These are phyloP conservation scores for Periconia digitata DNA, from an alignment of 2,329 filamentous ascomycete genomes.

Conservation along the genomic window DNA sequence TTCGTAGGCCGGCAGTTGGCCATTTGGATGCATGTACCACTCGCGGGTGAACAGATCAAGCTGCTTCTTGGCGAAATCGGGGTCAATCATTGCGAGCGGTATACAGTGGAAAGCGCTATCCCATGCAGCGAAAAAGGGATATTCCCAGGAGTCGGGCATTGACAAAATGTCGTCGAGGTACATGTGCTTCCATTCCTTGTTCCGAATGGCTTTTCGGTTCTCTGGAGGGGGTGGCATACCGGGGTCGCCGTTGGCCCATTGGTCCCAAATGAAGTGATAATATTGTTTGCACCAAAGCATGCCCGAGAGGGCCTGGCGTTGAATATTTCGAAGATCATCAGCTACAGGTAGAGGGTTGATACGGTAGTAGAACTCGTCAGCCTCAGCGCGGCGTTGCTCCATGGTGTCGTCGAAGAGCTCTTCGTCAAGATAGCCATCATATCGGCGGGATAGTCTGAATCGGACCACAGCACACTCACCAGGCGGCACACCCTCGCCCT, in stretches of 20 bases:
- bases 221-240: conserved; percentile 82
- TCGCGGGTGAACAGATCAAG: conserved; percentile 93
- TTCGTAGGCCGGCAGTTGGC: conserved; percentile 88
- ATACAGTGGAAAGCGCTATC: conserved; percentile 97
- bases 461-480: conserved; percentile 95
- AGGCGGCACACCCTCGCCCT: conserved; percentile 81
- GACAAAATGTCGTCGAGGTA: conserved; percentile 93
- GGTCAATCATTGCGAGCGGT: conserved; percentile 93
- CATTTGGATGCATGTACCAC: conserved; percentile 99
- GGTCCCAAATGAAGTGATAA: conserved; percentile 96
- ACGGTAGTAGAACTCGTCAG: conserved; percentile 93
- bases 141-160: conserved; percentile 99
- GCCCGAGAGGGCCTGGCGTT: conserved; percentile 88
- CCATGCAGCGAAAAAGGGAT: conserved; percentile 97
- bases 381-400: conserved; percentile 82
- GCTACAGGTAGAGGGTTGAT: conserved; percentile 92
- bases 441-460: conserved; percentile 79
- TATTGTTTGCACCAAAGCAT: conserved; percentile 99
- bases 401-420: conserved; percentile 90
- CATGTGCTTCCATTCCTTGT: conserved; percentile 91
- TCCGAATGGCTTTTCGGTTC: conserved; percentile 77
- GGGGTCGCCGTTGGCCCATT: conserved; percentile 95
- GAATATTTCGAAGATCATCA: conserved; percentile 91
- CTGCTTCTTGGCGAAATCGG: conserved; percentile 97
- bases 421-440: conserved; percentile 82